Evolutionary conservation across 2,329 filamentous ascomycete genomes (phyloP), one percentile per base, ranked within the genome.

Genomic region (Monilinia fructigena): DNA sequence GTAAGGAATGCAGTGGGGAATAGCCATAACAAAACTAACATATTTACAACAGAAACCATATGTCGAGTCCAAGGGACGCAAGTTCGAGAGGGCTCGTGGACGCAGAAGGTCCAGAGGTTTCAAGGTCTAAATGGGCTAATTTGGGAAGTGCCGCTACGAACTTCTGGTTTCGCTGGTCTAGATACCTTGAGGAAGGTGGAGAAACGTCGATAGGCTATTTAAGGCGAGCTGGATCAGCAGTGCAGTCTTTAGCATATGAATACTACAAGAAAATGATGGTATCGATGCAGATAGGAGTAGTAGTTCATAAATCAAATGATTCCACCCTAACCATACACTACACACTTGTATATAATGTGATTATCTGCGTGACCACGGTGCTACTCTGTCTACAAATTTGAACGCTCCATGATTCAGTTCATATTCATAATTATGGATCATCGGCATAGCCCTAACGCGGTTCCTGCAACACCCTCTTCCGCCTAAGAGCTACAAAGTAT

Each of bases 61-160:
- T 77, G 87, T 99, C 78, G 87, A 92, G 83, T 96, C 92, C 86
- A 99, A 99, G 91, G 96, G 96, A 79, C 91, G 95, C 84, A 99
- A 99, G 88, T 99, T 99, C 86, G 96, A 99, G 90, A 88, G 89
- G 79, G 95, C 93, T 79, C 93, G 95, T 95, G 96, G 95, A 83
- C 93, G 95, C 84, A 96, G 95, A 90, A 87, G 93, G 81, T 98
- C 93, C 78, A 89, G 91, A 79, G 95, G 96, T 88, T 99, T 99
- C 93, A 99, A 99, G 93, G 95, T 99, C 81, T 99, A 97, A 92
- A 80, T 70, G 45, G 59, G 38, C 64, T 68, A 47, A 63, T 63
- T 66, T 45, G 66, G 61, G 60, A 66, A 65, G 66, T 68, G 28
- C 58, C 64, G 63, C 68, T 72, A 66, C 66, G 65, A 59, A 69